Base-by-base conservation (phyloP, 192 early-diverging fungal species). In the Umbelopsis sp. region DNA sequence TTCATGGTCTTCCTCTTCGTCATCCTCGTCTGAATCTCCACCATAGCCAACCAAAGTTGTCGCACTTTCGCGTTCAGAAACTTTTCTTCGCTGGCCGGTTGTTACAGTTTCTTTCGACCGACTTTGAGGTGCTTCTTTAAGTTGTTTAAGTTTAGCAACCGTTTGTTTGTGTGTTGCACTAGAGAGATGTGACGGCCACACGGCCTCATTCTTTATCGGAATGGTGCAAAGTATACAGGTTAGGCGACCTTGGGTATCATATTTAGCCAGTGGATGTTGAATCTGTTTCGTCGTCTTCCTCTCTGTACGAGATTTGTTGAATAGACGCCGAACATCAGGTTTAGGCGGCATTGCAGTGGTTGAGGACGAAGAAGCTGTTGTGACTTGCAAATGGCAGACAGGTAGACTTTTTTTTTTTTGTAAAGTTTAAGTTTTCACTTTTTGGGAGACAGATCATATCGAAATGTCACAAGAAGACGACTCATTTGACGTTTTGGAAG, bases 211-310 rank as follows among this genome's bases (percentile, higher is more conserved):
- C 58, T 82, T 86, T 1, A 79, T 68, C 0, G 30, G 45, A 0
- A 72, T 66, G 27, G 79, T 73, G 74, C 84, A 86, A 23, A 83
- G 75, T 61, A 76, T 74, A 68, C 84, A 86, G 16, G 77, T 73
- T 23, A 86, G 66, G 11, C 78, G 74, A 30, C 77, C 74, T 25
- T 73, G 70, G 15, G 73, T 74, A 73, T 86, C 84, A 52, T 86
- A 86, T 69, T 83, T 82, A 7, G 84, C 84, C 22, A 83, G 69
- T 1, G 82, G 82, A 53, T 86, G 84, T 46, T 76, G 73, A 12
- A 86, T 51, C 18, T 73, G 75, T 45, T 81, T 79, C 25, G 64
- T 18, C 50, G 65, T 51, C 16, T 67, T 46, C 20, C 77, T 37
- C 44, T 75, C 64, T 51, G 70, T 44, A 30, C 68, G 55, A 27